phyloP scores from a whole-genome alignment of 2,329 filamentous ascomycete genomes.

The Neopestalotiopsis sp. region DNA sequence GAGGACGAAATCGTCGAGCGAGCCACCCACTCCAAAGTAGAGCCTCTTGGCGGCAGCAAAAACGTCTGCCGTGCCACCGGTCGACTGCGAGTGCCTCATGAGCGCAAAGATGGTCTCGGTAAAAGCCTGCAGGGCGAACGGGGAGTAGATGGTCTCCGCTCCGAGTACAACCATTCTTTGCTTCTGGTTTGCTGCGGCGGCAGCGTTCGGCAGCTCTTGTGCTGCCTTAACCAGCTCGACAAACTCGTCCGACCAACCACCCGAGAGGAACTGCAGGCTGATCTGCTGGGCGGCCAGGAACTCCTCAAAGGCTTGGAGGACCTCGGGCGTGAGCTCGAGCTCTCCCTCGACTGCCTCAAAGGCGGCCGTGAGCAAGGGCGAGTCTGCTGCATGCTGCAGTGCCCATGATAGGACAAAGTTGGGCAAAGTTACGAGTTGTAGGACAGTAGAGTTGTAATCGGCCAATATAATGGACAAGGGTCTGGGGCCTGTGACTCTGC shows the following conservation, averaged over 20 bases:
- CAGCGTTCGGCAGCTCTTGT: slow-evolving; percentile 18
- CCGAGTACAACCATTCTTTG: slow-evolving; percentile 64
- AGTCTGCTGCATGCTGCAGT: slow-evolving; percentile 44
- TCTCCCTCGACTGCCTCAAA: slow-evolving; percentile 59
- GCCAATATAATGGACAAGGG: slow-evolving; percentile 67
- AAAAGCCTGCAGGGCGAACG: slow-evolving; percentile 71
- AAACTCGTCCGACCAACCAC: slow-evolving; percentile 73
- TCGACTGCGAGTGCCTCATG: slow-evolving; percentile 43
- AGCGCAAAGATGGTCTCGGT: slow-evolving; percentile 65
- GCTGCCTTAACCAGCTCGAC: slow-evolving; percentile 56
- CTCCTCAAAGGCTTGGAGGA: slow-evolving; percentile 63
- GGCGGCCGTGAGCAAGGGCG: slow-evolving; percentile 46
- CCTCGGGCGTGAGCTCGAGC: slow-evolving; percentile 64
- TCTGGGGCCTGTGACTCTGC: slow-evolving; percentile 28
- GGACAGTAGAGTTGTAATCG: slow-evolving; percentile 81
- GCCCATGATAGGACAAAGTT: slow-evolving; percentile 78
- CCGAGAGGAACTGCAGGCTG: slow-evolving; percentile 71
- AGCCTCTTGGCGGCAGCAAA: slow-evolving; percentile 78
- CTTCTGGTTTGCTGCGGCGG: slow-evolving; percentile 31
- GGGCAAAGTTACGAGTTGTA: slow-evolving; percentile 79
- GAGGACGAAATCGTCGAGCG: slow-evolving; percentile 74
- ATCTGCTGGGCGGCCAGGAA: slow-evolving; percentile 58
- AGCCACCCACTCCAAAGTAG: slow-evolving; percentile 86
- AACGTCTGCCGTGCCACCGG: slow-evolving; percentile 57
- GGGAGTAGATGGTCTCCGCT: slow-evolving; percentile 85